Evolutionary conservation across 495 filamentous ascomycete species (phyloP).

Genomic region (Letharia columbiana): DNA sequence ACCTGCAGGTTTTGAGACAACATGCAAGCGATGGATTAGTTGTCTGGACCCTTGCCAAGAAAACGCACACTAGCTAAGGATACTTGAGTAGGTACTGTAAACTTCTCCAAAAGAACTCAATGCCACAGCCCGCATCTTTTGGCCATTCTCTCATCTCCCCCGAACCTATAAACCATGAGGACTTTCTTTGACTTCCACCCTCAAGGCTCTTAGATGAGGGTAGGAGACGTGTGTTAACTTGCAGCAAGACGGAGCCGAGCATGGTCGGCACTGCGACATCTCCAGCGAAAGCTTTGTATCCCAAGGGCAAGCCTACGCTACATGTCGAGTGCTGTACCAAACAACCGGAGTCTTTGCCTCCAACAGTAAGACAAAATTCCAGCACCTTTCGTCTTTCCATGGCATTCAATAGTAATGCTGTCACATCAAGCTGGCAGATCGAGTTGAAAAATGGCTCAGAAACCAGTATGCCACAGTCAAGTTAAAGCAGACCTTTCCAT

Average conservation of each 20-base stretch:
- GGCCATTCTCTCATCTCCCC: no score
- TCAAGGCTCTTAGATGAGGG: background rate
- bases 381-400: background rate
- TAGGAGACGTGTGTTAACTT: background rate
- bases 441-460: conserved; percentile 25
- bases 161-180: background rate
- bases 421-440: conserved; percentile 11
- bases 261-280: background rate
- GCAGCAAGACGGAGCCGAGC: background rate
- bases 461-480: conserved; percentile 23
- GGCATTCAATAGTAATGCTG: background rate
- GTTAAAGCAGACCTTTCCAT: conserved; percentile 22
- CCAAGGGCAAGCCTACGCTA: conserved; percentile 19
- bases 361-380: conserved; percentile 15
- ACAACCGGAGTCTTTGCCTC: conserved; percentile 17
- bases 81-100: no score
- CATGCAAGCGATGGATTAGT: no score
- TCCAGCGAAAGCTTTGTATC: background rate
- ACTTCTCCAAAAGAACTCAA: no score
- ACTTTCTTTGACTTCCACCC: background rate
- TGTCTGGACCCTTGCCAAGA: background rate
- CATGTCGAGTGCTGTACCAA: conserved; percentile 27
- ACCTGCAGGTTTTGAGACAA: background rate
- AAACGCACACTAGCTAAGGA: background rate
- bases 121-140: no score